phyloP scores from a whole-genome alignment of 345 rosid species.

The Adansonia digitata region DNA sequence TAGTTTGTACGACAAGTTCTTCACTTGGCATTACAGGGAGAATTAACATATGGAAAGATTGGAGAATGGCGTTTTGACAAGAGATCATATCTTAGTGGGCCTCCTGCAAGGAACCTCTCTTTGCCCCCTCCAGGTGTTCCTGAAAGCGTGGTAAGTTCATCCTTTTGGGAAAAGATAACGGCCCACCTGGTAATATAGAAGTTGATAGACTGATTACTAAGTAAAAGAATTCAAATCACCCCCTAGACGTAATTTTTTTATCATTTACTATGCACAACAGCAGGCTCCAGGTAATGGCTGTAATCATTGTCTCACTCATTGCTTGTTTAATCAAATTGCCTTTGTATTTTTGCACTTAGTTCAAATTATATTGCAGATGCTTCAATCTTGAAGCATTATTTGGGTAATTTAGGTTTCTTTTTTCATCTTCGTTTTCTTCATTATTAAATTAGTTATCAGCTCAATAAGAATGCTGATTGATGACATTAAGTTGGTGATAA shows the following conservation, averaged over 20 bases:
- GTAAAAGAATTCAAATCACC: not conserved
- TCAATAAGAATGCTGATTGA: not conserved
- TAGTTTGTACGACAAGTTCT: constrained; percentile 2
- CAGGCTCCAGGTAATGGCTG: not conserved
- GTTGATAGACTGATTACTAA: constrained; percentile 3
- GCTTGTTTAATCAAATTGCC: not conserved
- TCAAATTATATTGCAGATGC: not conserved
- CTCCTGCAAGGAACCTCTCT: constrained; percentile 65
- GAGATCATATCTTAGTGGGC: constrained; percentile 60
- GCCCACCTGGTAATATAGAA: not conserved
- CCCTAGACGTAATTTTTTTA: not conserved
- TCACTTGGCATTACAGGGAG: constrained; percentile 37
- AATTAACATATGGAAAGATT: constrained; percentile 61
- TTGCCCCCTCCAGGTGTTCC: constrained; percentile 82
- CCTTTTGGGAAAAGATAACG: not conserved
- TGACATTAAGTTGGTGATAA: not conserved
- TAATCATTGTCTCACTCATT: not conserved
- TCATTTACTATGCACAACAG: not conserved
- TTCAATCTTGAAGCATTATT: not conserved
- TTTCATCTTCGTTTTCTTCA: not conserved
- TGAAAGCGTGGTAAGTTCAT: constrained; percentile 61
- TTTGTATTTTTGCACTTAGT: not conserved
- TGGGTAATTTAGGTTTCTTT: not conserved
- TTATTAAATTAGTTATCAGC: not conserved
- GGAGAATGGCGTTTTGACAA: constrained; percentile 86